Base-by-base conservation (phyloP, 2,329 filamentous ascomycete species). In the Colletotrichum australisinense region DNA sequence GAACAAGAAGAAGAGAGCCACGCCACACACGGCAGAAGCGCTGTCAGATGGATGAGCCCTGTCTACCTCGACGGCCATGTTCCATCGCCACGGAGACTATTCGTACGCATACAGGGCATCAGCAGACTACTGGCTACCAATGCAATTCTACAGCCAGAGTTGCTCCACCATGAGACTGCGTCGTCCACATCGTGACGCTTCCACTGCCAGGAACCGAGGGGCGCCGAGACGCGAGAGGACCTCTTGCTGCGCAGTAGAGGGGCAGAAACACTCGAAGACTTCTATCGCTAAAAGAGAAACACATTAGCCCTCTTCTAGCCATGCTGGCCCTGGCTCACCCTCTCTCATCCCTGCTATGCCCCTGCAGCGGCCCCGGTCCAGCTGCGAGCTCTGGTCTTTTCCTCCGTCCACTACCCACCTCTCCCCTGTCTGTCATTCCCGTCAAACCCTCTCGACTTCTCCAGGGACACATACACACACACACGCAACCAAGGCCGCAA, bases 241-340 rank as follows among this genome's bases (percentile, higher is more conserved):
- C 59, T 35, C 55, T 73, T 26, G 3, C 32, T 35, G 32, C 32
- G 9, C 32, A 35, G 11, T 35, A 22, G 71, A 70, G 60, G 71
- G 71, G 71, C 60, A 67, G 71, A 70, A 73, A 70, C 67, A 73
- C 35, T 73, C 59, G 46, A 70, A 73, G 62, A 53, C 71, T 70
- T 71, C 71, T 56, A 73, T 73, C 67, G 71, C 67, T 71, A 71
- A 73, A 71, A 58, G 46, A 73, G 71, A 73, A 73, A 73, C 70
- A 57, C 57, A 65, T 56, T 56, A 56, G 49, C 63, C 52, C 49
- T 52, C 52, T n/a, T 58, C 46, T 49, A 66, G 60, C 30, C 62
- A 66, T 67, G 71, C 67, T 73, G 60, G 67, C 49, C 56, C 26
- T 55, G 52, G 49, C 58, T 35, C 32, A 6, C 11, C 14, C 30